phyloP scores from a whole-genome alignment of 768 basidiomycete genomes.

The Lactarius tabidus region DNA sequence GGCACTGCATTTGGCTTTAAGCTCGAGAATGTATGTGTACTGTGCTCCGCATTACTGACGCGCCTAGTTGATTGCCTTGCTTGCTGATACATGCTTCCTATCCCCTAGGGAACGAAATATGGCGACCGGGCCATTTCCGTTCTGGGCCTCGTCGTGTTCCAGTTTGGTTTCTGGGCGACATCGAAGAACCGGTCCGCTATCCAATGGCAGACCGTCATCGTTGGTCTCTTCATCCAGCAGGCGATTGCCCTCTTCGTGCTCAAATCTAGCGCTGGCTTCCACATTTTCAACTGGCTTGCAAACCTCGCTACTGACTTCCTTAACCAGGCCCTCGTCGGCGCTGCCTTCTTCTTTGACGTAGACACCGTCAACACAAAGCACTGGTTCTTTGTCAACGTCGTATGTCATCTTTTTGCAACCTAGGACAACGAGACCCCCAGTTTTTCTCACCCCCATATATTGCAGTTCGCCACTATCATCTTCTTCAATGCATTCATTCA shows the following conservation, averaged over 20 bases:
- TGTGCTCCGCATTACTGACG: no score
- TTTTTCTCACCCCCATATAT: neutral
- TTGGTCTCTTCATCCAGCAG: conserved; percentile 86
- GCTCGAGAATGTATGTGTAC: conserved; percentile 45
- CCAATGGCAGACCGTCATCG: conserved; percentile 85
- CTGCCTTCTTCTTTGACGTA: conserved; percentile 77
- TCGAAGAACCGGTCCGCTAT: conserved; percentile 61
- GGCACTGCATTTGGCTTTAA: conserved; percentile 85
- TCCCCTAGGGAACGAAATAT: conserved; percentile 51
- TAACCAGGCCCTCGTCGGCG: conserved; percentile 60
- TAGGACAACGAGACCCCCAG: neutral
- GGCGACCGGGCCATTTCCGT: conserved; percentile 81
- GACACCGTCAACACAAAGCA: conserved; percentile 54
- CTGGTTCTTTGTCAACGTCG: conserved; percentile 85
- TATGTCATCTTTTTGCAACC: conserved; percentile 35
- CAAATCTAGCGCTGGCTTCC: conserved; percentile 77
- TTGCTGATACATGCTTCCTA: neutral
- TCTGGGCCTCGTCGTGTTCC: conserved; percentile 75
- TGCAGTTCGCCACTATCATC: conserved; percentile 69
- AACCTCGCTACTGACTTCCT: conserved; percentile 76
- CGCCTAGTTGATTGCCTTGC: no score
- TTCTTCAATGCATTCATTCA: conserved; percentile 94
- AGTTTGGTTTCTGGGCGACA: conserved; percentile 64
- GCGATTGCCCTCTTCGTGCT: conserved; percentile 85
- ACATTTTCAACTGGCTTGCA: conserved; percentile 81